Conservation (phyloP, 257 asterid species). For the Gentiana straminea region DNA sequence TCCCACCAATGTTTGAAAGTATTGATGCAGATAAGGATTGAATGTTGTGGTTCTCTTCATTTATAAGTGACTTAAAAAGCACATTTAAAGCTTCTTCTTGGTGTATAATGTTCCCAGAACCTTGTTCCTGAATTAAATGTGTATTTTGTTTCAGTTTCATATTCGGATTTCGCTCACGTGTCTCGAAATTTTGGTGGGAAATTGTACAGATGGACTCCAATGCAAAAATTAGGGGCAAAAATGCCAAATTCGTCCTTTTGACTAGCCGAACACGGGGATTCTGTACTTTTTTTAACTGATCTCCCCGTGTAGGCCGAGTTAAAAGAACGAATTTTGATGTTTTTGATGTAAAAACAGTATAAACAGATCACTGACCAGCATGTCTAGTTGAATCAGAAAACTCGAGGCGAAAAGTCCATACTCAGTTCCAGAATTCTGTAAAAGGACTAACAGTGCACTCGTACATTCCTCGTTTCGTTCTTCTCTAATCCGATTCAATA, state of each 20-base stretch:
- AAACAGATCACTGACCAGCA: conserved; percentile 37
- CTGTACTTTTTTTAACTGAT: too few relatives aligned
- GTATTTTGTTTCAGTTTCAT: not conserved
- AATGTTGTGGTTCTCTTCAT: conserved; percentile 34
- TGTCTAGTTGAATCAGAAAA: conserved; percentile 67
- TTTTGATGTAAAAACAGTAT: not conserved
- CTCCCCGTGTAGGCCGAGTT: too few relatives aligned
- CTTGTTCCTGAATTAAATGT: conserved; percentile 52
- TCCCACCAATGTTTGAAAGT: conserved; percentile 76
- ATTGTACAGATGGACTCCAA: too few relatives aligned
- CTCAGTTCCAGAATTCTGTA: conserved; percentile 51
- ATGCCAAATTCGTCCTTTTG: too few relatives aligned
- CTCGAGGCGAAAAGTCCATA: conserved; percentile 71
- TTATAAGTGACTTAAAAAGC: conserved; percentile 39
- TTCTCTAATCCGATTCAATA: conserved; percentile 58
- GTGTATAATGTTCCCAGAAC: conserved; percentile 27
- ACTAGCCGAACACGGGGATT: too few relatives aligned
- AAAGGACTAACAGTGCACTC: conserved; percentile 44
- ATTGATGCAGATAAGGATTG: conserved; percentile 59
- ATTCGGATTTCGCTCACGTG: too few relatives aligned
- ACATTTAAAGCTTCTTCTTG: conserved; percentile 55
- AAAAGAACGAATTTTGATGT: too few relatives aligned
- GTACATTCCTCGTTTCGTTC: conserved; percentile 47
- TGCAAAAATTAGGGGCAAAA: too few relatives aligned
- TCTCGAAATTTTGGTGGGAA: too few relatives aligned